Evolutionary conservation across 2,329 filamentous ascomycete species (phyloP).

Genomic region (Alternaria postmessia): DNA sequence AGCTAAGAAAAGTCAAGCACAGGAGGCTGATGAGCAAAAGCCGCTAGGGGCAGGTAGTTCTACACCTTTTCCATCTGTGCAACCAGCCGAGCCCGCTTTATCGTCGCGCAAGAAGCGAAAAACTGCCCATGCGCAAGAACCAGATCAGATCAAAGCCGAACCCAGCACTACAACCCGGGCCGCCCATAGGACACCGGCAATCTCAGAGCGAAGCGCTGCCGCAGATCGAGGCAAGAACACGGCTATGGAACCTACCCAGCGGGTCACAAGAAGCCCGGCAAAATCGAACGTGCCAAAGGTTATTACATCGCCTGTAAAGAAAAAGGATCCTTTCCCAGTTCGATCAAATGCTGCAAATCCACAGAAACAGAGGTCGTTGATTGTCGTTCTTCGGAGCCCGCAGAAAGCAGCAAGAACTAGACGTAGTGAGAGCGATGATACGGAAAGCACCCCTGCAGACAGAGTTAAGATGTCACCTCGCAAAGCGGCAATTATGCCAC

Average conservation of each 20-base stretch:
- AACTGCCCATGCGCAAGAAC: background rate
- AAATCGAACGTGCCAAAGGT: background rate
- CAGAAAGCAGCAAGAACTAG: background rate
- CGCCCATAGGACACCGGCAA: background rate
- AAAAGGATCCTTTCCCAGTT: background rate
- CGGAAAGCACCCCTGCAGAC: conserved; percentile 1
- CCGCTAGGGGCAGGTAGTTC: background rate
- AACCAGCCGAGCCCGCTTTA: conserved; percentile 37
- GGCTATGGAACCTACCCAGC: background rate
- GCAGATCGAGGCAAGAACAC: background rate
- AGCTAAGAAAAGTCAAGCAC: conserved; percentile 13
- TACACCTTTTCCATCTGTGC: background rate
- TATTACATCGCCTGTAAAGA: background rate
- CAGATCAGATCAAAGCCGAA: background rate
- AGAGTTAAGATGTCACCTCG: conserved; percentile 10
- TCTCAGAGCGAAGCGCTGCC: background rate
- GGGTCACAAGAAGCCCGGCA: background rate
- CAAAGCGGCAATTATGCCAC: conserved; percentile 1
- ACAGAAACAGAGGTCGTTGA: background rate
- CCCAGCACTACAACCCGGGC: background rate
- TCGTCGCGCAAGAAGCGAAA: conserved; percentile 12
- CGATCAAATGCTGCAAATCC: background rate
- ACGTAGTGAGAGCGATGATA: background rate
- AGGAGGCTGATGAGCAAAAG: background rate
- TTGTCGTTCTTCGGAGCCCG: conserved; percentile 5